Percentiles rank a stretch among this genome's conserved stretches.
Evolutionary conservation across 805 yeast species (phyloP).

Genomic region (Jamesozyma hellenica): DNA sequence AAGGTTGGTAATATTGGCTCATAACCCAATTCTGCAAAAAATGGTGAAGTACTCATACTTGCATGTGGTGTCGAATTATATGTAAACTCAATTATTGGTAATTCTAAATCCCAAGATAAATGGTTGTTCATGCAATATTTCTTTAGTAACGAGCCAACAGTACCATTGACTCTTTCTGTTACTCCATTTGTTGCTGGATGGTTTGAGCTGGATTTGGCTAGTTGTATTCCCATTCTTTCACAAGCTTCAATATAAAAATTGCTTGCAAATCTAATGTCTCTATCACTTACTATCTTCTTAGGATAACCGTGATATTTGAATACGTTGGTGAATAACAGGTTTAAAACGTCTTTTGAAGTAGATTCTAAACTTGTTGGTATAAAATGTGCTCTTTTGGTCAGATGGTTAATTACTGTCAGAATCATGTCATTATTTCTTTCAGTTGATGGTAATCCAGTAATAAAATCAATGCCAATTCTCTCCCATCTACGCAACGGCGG

Average conservation of each 20-base stretch:
- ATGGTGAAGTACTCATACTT: slow-evolving; percentile 1
- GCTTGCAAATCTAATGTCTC: slow-evolving; percentile 5
- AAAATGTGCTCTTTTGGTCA: slow-evolving; percentile 12
- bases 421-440: slow-evolving; percentile 5
- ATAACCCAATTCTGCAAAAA: slow-evolving; percentile 7
- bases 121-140: slow-evolving; percentile 1
- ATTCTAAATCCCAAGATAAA: slow-evolving; percentile 1
- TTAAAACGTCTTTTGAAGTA: slow-evolving; percentile 7
- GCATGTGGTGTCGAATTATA: slow-evolving; percentile 4
- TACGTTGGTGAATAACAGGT: slow-evolving; percentile 6
- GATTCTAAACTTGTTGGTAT: slow-evolving; percentile 5
- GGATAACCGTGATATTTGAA: slow-evolving; percentile 12
- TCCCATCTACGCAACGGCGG: slow-evolving; percentile 12
- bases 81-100: slow-evolving; percentile 5
- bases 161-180: slow-evolving; percentile 3
- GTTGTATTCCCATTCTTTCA: slow-evolving; percentile 1
- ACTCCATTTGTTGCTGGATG: slow-evolving; percentile 4
- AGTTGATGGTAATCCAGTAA: slow-evolving; percentile 9
- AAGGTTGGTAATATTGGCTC: slow-evolving; percentile 1
- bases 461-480: slow-evolving; percentile 12
- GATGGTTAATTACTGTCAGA: slow-evolving; percentile 10
- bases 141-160: background rate
- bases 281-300: slow-evolving; percentile 1
- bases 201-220: slow-evolving; percentile 1
- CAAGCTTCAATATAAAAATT: slow-evolving; percentile 2